phyloP scores from a whole-genome alignment of 176 grass and related monocot species.

The Tillandsia fasciculata region DNA sequence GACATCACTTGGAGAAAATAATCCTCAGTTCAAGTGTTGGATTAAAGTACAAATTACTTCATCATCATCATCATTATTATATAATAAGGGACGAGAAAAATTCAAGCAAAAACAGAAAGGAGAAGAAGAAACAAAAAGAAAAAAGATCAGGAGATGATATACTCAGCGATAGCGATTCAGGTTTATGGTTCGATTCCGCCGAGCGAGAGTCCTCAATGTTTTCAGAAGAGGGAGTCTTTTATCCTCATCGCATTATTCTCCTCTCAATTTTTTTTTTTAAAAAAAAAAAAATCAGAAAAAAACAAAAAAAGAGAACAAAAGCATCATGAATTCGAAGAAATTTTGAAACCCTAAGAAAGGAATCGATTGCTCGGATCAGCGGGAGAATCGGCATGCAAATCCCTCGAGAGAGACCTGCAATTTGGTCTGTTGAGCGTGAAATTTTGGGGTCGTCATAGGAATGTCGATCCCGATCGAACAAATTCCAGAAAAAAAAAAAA shows the following conservation, averaged over 20 bases:
- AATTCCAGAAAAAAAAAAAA: background rate
- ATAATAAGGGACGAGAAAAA: background rate
- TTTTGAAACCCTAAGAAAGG: background rate
- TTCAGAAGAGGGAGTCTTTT: slow-evolving; percentile 98
- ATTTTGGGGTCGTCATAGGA: slow-evolving; percentile 66
- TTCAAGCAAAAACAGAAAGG: background rate
- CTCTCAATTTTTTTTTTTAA: too few relatives aligned
- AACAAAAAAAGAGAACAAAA: background rate
- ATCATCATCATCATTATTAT: slow-evolving; percentile 42
- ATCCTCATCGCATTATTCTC: slow-evolving; percentile 61
- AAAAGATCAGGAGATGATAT: slow-evolving; percentile 1
- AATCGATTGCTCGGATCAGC: slow-evolving; percentile 74
- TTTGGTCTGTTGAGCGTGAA: slow-evolving; percentile 99
- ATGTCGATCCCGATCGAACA: slow-evolving; percentile 1
- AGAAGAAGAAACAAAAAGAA: background rate
- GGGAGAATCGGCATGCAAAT: slow-evolving; percentile 88
- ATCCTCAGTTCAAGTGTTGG: slow-evolving; percentile 77
- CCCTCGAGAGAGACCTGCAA: slow-evolving; percentile 43
- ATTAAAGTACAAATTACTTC: slow-evolving; percentile 35
- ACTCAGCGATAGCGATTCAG: slow-evolving; percentile 60
- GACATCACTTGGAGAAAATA: slow-evolving; percentile 23
- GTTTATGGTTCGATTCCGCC: slow-evolving; percentile 93
- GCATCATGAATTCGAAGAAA: too few relatives aligned
- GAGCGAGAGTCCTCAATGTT: slow-evolving; percentile 61
- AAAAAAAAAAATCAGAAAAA: background rate